Percentiles rank a stretch among this genome's conserved stretches.
phyloP scores from a whole-genome alignment of 2,329 filamentous ascomycete species.

The Bisporella sp. region DNA sequence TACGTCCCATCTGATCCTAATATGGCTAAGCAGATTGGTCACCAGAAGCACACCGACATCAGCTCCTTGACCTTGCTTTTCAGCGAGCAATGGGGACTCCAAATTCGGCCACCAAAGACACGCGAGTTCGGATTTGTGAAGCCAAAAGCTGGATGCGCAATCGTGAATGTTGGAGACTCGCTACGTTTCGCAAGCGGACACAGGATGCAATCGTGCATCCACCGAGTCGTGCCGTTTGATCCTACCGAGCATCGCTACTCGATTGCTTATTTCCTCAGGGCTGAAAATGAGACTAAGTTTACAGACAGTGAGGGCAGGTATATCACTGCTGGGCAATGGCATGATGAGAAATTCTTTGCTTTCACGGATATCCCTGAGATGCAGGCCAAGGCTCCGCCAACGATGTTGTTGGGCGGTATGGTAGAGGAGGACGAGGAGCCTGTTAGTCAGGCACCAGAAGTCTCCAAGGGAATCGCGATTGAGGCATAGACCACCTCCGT shows the following conservation, averaged over 20 bases:
- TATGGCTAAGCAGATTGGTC: constrained; percentile 38
- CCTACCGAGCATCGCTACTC: constrained; percentile 47
- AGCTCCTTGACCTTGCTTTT: constrained; percentile 48
- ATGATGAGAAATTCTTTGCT: constrained; percentile 47
- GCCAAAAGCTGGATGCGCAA: constrained; percentile 42
- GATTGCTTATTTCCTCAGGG: constrained; percentile 51
- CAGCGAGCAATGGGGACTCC: constrained; percentile 49
- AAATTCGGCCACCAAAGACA: constrained; percentile 43
- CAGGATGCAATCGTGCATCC: constrained; percentile 49
- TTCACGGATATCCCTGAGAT: constrained; percentile 31
- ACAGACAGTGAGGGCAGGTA: constrained; percentile 45
- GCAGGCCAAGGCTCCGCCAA: constrained; percentile 38
- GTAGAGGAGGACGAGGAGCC: not conserved
- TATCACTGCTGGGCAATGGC: constrained; percentile 47
- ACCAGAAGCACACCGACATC: constrained; percentile 52
- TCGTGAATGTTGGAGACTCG: constrained; percentile 53
- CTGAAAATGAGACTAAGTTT: constrained; percentile 50
- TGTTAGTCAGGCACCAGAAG: too few species aligned
- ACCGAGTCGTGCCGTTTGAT: constrained; percentile 47
- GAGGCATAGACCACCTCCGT: too few species aligned
- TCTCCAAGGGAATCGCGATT: too few species aligned
- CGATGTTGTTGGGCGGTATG: not conserved
- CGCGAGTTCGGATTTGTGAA: constrained; percentile 45
- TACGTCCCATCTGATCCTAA: constrained; percentile 40
- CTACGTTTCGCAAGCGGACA: constrained; percentile 47